phyloP scores from a whole-genome alignment of 2,329 filamentous ascomycete species.

The Uncinocarpus reesii region DNA sequence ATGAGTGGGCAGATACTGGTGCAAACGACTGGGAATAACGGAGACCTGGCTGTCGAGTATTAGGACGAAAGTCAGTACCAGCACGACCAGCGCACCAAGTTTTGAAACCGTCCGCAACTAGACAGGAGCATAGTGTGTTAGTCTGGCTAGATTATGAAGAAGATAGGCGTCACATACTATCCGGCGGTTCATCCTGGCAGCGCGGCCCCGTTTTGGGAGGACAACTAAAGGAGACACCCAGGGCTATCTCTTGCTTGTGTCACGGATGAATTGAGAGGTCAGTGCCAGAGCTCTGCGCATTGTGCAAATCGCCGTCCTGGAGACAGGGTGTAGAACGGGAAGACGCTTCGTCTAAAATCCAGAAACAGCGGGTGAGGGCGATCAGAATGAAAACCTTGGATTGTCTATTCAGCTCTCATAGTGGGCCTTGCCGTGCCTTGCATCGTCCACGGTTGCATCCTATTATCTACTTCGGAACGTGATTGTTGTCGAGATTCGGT shows the following conservation, averaged over 20 bases:
- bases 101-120: slow-evolving; percentile 61
- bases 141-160: slow-evolving; percentile 6
- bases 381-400: too few relatives aligned
- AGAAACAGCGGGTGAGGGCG: too few relatives aligned
- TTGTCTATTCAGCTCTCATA: too few relatives aligned
- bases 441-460: background rate
- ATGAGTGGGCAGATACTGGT: slow-evolving; percentile 77
- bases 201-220: background rate
- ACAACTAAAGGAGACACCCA: background rate
- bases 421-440: too few relatives aligned
- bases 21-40: slow-evolving; percentile 73
- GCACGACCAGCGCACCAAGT: slow-evolving; percentile 54
- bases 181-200: slow-evolving; percentile 34
- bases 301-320: slow-evolving; percentile 5
- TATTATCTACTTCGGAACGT: too few relatives aligned
- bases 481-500: too few relatives aligned
- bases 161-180: slow-evolving; percentile 26
- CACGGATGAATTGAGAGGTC: background rate
- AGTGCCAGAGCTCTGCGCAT: slow-evolving; percentile 7
- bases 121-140: slow-evolving; percentile 11
- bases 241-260: slow-evolving; percentile 8
- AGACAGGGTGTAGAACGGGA: background rate
- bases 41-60: slow-evolving; percentile 82
- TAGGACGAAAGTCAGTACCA: slow-evolving; percentile 62
- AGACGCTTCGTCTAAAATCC: too few relatives aligned